phyloP scores from a whole-genome alignment of 2,329 filamentous ascomycete species.

The Talaromyces piceae region DNA sequence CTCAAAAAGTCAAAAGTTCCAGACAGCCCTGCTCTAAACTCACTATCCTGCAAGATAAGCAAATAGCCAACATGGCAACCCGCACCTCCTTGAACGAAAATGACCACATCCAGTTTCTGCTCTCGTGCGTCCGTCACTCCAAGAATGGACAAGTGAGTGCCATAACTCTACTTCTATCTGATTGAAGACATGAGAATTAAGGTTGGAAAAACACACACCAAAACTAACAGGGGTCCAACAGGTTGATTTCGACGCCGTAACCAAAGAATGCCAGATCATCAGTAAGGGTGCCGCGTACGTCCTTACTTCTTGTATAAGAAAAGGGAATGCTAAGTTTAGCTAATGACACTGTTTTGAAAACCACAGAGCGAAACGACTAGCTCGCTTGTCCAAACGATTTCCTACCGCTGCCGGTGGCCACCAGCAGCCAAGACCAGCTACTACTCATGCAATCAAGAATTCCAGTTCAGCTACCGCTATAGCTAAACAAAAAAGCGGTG shows the following conservation, averaged over 20 bases:
- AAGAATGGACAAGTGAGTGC: neutral
- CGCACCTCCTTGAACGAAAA: constrained; percentile 1
- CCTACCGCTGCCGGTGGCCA: too few species aligned
- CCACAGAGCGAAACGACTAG: constrained; percentile 5
- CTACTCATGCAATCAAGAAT: neutral
- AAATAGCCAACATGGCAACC: constrained; percentile 1
- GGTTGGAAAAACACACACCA: too few species aligned
- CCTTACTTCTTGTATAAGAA: too few species aligned
- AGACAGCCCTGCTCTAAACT: neutral
- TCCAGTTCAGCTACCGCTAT: neutral
- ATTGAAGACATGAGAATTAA: too few species aligned
- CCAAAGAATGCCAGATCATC: constrained; percentile 1
- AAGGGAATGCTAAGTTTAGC: neutral
- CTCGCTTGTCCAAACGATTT: constrained; percentile 4
- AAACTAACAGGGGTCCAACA: neutral
- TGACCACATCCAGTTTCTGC: constrained; percentile 7
- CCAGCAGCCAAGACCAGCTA: neutral
- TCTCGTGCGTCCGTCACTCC: constrained; percentile 7
- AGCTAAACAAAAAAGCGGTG: neutral
- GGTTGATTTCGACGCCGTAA: constrained; percentile 5
- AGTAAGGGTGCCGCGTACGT: constrained; percentile 10
- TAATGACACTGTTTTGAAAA: neutral
- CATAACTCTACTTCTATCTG: neutral
- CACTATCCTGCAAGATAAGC: neutral
- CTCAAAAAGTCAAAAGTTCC: too few species aligned